These are phyloP conservation scores for Aureobasidium sp. DNA, from an alignment of 2,329 filamentous ascomycete genomes.

Conservation along the genomic window DNA sequence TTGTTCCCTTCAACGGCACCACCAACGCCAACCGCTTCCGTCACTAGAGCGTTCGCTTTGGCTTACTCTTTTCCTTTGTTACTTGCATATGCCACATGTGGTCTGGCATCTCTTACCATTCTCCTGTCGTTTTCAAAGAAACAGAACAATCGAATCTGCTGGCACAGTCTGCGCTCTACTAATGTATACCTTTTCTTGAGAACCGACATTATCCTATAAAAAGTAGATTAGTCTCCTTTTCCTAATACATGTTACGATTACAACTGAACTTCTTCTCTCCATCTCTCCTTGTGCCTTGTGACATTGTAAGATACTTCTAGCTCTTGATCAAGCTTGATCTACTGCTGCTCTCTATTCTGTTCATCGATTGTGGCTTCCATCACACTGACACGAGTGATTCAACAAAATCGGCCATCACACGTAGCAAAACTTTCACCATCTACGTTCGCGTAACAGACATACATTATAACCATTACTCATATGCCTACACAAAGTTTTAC, in stretches of 20 bases:
- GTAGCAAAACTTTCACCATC: too few species aligned
- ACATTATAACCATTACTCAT: too few species aligned
- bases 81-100: conserved; percentile 7
- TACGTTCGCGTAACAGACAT: too few species aligned
- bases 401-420: too few species aligned
- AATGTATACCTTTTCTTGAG: not conserved
- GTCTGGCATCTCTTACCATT: not conserved
- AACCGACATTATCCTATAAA: not conserved
- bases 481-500: too few species aligned
- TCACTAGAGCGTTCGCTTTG: not conserved
- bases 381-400: too few species aligned
- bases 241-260: not conserved
- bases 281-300: not conserved
- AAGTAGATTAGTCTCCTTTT: not conserved
- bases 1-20: conserved; percentile 10
- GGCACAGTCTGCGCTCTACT: not conserved
- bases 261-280: not conserved
- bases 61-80: not conserved
- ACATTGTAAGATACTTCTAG: too few species aligned
- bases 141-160: not conserved
- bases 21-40: conserved; percentile 2
- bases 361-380: too few species aligned
- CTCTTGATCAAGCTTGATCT: too few species aligned
- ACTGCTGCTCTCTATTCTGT: too few species aligned
- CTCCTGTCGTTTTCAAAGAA: not conserved